These are phyloP conservation scores for Handroanthus guayacan DNA, from an alignment of 257 asterid species.

Conservation along the genomic window DNA sequence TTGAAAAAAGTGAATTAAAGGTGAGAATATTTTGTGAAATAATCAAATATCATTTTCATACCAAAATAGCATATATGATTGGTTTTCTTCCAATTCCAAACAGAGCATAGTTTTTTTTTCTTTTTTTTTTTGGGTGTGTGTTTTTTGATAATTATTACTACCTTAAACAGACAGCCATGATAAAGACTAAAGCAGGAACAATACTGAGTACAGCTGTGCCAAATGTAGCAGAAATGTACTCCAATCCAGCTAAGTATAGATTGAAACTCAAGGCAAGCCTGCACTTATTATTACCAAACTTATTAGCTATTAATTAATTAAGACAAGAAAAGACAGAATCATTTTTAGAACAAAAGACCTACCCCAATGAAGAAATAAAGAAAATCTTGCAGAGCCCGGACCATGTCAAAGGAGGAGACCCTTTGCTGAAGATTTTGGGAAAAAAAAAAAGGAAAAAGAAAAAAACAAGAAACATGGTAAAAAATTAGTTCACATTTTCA, in stretches of 20 bases:
- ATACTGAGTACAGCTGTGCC: slow-evolving; percentile 59
- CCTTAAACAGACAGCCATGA: slow-evolving; percentile 68
- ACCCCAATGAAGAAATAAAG: slow-evolving; percentile 60
- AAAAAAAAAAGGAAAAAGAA: background rate
- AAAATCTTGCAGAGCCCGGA: slow-evolving; percentile 53
- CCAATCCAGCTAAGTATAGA: slow-evolving; percentile 51
- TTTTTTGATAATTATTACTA: slow-evolving; percentile 20
- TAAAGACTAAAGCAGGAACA: slow-evolving; percentile 60
- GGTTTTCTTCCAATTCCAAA: no score
- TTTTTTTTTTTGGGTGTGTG: background rate
- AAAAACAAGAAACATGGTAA: no score
- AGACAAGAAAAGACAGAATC: background rate
- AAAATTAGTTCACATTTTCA: no score
- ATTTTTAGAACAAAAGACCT: background rate
- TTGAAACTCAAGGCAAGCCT: slow-evolving; percentile 59
- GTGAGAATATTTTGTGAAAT: no score
- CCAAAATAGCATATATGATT: no score
- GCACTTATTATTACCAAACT: slow-evolving; percentile 6
- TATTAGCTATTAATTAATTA: background rate
- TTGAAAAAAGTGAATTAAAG: no score
- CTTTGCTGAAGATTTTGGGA: slow-evolving; percentile 44
- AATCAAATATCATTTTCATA: no score
- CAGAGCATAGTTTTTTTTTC: no score
- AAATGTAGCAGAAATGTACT: slow-evolving; percentile 66
- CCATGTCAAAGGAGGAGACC: slow-evolving; percentile 45